These are phyloP conservation scores for Euphorbia peplus DNA, from an alignment of 345 rosid genomes.

Conservation along the genomic window DNA sequence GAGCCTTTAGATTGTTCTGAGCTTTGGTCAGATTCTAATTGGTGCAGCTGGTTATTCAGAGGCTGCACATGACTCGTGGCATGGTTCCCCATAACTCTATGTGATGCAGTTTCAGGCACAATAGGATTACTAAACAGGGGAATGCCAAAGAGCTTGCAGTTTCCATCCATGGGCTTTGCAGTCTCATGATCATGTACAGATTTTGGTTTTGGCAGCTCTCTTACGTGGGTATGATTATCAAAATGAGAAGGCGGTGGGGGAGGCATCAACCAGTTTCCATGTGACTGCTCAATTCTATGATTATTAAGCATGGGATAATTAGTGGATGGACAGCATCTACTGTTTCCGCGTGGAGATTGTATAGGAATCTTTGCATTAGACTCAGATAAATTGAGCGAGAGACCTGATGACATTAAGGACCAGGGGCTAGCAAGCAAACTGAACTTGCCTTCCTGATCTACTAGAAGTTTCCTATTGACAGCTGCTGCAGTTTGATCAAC, in stretches of 20 bases:
- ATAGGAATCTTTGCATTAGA: conserved; percentile 20
- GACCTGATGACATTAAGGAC: conserved; percentile 32
- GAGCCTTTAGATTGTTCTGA: conserved; percentile 28
- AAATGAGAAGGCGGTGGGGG: conserved; percentile 24
- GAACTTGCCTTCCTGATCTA: conserved; percentile 30
- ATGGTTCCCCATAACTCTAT: conserved; percentile 8
- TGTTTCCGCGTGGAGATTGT: conserved; percentile 23
- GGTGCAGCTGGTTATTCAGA: conserved; percentile 12
- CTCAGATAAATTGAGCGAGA: conserved; percentile 33
- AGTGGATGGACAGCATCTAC: conserved; percentile 19
- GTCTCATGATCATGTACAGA: conserved; percentile 24
- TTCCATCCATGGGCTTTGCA: conserved; percentile 30
- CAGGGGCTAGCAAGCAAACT: conserved; percentile 28
- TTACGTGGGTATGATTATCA: conserved; percentile 19
- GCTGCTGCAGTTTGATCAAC: conserved; percentile 22
- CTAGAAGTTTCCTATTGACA: conserved; percentile 22
- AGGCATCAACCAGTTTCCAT: conserved; percentile 35
- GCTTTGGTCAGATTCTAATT: conserved; percentile 21
- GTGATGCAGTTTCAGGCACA: conserved; percentile 17
- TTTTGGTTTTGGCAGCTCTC: conserved; percentile 17
- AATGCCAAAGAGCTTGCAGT: conserved; percentile 51
- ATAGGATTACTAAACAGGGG: conserved; percentile 31
- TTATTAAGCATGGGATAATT: conserved; percentile 23
- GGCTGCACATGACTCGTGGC: conserved; percentile 10
- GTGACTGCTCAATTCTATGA: conserved; percentile 24